Percentiles rank a stretch among this genome's conserved stretches.
Evolutionary conservation across 2,329 filamentous ascomycete genomes (phyloP).

Genomic region (Calonectria honghensis): DNA sequence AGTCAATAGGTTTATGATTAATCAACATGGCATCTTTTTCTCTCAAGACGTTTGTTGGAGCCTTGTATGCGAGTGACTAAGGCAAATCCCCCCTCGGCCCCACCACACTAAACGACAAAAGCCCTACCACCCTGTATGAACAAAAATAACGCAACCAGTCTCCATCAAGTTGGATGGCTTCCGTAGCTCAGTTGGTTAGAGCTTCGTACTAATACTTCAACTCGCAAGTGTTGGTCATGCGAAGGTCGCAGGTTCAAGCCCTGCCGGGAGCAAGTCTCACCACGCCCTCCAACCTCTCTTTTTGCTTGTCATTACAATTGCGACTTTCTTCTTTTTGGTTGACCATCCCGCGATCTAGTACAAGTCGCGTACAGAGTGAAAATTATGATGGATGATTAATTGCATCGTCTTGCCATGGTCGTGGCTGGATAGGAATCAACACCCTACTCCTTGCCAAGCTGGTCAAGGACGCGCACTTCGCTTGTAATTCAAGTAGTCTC

Average conservation of each 20-base stretch:
- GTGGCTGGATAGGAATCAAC: neutral
- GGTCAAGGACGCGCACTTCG: neutral
- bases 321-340: neutral
- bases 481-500: neutral
- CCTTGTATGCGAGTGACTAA: neutral
- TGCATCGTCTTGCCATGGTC: neutral
- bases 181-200: slow-evolving; percentile 58
- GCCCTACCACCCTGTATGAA: rapidly evolving
- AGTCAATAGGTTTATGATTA: slow-evolving; percentile 12
- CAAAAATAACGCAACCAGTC: rapidly evolving
- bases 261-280: slow-evolving; percentile 55
- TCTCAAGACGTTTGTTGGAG: neutral
- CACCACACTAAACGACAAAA: neutral
- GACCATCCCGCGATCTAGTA: neutral
- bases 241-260: slow-evolving; percentile 59
- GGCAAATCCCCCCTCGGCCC: slow-evolving; percentile 4
- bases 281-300: slow-evolving; percentile 48
- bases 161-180: slow-evolving; percentile 50
- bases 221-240: slow-evolving; percentile 51
- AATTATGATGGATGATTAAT: neutral
- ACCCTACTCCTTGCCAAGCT: neutral
- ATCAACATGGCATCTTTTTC: neutral
- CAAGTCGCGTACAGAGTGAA: neutral
- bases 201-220: slow-evolving; percentile 57
- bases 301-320: neutral